These are phyloP conservation scores for Agrocybe pediades DNA, from an alignment of 768 basidiomycete genomes.

Conservation along the genomic window DNA sequence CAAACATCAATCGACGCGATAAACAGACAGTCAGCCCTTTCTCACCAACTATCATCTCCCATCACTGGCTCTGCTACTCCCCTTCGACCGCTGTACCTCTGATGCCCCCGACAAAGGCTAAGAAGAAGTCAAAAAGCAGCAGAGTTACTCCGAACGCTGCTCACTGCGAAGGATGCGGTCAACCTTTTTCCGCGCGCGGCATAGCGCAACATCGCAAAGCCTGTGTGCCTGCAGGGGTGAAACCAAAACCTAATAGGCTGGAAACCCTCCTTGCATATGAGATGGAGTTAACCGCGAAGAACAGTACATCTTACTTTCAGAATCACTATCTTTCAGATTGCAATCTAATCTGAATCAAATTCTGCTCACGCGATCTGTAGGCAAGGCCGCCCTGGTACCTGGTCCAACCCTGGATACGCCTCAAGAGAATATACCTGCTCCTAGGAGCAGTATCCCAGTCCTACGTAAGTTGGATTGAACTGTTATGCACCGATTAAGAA, in stretches of 20 bases:
- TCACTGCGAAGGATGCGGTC: neutral
- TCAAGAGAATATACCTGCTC: too few relatives aligned
- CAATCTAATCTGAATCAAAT: too few relatives aligned
- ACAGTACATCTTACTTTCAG: neutral
- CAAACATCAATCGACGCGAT: too few relatives aligned
- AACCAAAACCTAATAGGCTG: neutral
- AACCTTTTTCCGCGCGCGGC: neutral
- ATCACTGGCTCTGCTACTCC: neutral
- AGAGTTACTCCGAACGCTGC: neutral
- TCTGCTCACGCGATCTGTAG: too few relatives aligned
- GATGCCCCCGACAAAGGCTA: neutral
- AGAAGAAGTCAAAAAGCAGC: neutral
- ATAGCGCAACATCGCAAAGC: neutral
- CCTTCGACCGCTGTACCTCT: neutral
- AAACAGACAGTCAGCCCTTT: too few relatives aligned
- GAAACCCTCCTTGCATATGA: neutral
- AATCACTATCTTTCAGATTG: neutral
- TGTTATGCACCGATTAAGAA: too few relatives aligned
- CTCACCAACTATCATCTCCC: neutral
- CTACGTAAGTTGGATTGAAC: too few relatives aligned
- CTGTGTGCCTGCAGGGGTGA: neutral
- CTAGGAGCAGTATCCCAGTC: too few relatives aligned
- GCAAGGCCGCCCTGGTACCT: too few relatives aligned
- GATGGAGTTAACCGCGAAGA: neutral
- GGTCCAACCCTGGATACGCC: too few relatives aligned